phyloP scores from a whole-genome alignment of 2,329 filamentous ascomycete genomes.

The Aspergillus japonicus region DNA sequence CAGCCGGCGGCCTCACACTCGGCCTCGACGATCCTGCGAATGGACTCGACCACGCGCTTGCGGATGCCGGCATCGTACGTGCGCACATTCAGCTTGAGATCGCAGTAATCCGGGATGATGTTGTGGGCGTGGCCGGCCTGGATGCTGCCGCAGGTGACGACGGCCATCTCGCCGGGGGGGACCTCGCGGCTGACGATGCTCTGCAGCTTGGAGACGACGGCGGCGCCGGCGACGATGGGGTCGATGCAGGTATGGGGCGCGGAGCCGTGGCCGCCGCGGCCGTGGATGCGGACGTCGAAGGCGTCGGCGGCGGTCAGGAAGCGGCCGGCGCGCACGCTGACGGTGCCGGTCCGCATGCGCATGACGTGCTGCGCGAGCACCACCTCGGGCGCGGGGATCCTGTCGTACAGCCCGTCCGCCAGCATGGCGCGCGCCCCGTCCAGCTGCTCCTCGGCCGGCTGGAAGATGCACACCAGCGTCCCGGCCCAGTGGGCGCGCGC shows the following conservation, averaged over 20 bases:
- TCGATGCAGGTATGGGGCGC: slow-evolving; percentile 49
- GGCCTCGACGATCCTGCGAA: slow-evolving; percentile 50
- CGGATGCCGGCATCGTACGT: slow-evolving; percentile 34
- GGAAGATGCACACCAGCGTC: slow-evolving; percentile 61
- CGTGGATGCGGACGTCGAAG: slow-evolving; percentile 40
- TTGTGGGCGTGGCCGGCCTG: slow-evolving; percentile 47
- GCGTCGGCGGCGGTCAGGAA: slow-evolving; percentile 39
- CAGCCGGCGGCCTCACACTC: slow-evolving; percentile 54
- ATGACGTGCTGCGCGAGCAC: slow-evolving; percentile 60
- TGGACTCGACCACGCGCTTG: slow-evolving; percentile 35
- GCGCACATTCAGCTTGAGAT: slow-evolving; percentile 45
- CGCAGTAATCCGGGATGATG: slow-evolving; percentile 45
- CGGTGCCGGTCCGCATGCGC: slow-evolving; percentile 35
- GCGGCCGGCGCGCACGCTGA: slow-evolving; percentile 34
- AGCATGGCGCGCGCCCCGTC: slow-evolving; percentile 62
- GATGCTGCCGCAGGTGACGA: slow-evolving; percentile 48
- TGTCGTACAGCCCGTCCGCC: slow-evolving; percentile 55
- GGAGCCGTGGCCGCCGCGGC: slow-evolving; percentile 46
- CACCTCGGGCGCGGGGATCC: slow-evolving; percentile 56
- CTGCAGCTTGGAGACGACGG: slow-evolving; percentile 44
- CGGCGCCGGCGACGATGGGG: slow-evolving; percentile 46
- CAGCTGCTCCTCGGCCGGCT: slow-evolving; percentile 62
- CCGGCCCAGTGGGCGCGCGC: slow-evolving; percentile 54
- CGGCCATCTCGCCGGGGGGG: slow-evolving; percentile 40
- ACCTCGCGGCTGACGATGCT: slow-evolving; percentile 42